Evolutionary conservation across 371 early-diverging fungal species (phyloP).

Genomic region (Globomyces sp.): DNA sequence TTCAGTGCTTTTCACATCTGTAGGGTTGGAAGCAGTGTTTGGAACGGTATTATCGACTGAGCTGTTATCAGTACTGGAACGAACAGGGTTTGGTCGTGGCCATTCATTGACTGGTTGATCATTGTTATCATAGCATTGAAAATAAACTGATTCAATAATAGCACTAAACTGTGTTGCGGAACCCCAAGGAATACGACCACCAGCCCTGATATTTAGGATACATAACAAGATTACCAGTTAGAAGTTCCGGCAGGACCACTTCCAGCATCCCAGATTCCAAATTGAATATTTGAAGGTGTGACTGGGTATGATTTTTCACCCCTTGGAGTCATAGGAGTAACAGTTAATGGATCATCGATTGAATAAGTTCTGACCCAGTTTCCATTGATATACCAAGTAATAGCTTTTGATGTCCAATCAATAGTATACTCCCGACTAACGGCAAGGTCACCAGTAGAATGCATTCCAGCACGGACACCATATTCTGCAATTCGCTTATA

Average conservation of each 20-base stretch:
- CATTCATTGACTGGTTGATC: constrained; percentile 5
- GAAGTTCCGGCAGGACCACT: neutral
- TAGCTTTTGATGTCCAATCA: constrained; percentile 17
- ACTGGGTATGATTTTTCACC: constrained; percentile 6
- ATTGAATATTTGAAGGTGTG: constrained; percentile 7
- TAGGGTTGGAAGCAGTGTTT: no score
- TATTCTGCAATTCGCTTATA: constrained; percentile 21
- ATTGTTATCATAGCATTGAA: constrained; percentile 31
- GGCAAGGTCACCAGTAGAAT: constrained; percentile 1
- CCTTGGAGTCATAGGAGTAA: neutral
- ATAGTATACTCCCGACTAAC: constrained; percentile 17
- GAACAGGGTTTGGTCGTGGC: neutral
- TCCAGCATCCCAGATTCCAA: constrained; percentile 2
- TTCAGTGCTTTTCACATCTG: no score
- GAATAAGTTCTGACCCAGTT: constrained; percentile 3
- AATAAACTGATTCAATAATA: neutral
- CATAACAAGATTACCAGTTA: no score
- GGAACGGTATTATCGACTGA: no score
- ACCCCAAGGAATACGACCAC: constrained; percentile 3
- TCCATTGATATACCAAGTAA: constrained; percentile 11
- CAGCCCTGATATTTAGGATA: constrained; percentile 2
- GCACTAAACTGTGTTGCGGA: neutral
- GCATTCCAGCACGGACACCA: constrained; percentile 19
- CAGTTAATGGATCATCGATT: neutral
- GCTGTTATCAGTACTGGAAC: no score